Evolutionary conservation across 148 eudicot species (phyloP).

Genomic region (Mesembryanthemum crystallinum): DNA sequence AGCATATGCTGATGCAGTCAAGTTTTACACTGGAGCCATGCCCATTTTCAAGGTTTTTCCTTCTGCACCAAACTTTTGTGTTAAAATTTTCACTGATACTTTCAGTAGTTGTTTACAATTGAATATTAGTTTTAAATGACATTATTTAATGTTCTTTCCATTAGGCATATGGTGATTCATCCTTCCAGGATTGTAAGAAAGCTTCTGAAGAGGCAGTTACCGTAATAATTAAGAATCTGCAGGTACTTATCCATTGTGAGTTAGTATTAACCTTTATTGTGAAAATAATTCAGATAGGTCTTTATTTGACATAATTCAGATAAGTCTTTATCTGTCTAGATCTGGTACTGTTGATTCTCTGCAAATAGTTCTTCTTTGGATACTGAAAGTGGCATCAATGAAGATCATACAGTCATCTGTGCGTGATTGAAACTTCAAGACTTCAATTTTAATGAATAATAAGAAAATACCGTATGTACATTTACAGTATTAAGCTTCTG

Average conservation of each 20-base stretch:
- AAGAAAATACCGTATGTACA: neutral
- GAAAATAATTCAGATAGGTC: neutral
- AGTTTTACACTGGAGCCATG: slow-evolving; percentile 91
- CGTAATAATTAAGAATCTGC: slow-evolving; percentile 68
- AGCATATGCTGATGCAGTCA: slow-evolving; percentile 98
- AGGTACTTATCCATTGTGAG: slow-evolving; percentile 40
- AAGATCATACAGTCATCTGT: neutral
- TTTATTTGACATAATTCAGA: neutral
- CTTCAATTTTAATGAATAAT: neutral
- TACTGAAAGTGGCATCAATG: neutral
- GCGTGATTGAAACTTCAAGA: neutral
- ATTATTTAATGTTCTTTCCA: slow-evolving; percentile 1
- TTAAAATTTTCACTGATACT: neutral
- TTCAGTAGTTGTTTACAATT: neutral
- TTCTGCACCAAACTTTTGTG: slow-evolving; percentile 20
- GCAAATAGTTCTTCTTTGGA: no score
- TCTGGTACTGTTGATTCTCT: neutral
- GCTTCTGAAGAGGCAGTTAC: slow-evolving; percentile 89
- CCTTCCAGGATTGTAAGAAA: slow-evolving; percentile 86
- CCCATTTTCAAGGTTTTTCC: slow-evolving; percentile 89
- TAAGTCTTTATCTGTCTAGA: no score
- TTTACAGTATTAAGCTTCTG: neutral
- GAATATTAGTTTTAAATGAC: neutral
- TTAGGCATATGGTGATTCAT: slow-evolving; percentile 93
- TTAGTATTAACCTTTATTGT: neutral